Base-by-base conservation (phyloP, 805 yeast genomes). In the Limtongia smithiae region DNA sequence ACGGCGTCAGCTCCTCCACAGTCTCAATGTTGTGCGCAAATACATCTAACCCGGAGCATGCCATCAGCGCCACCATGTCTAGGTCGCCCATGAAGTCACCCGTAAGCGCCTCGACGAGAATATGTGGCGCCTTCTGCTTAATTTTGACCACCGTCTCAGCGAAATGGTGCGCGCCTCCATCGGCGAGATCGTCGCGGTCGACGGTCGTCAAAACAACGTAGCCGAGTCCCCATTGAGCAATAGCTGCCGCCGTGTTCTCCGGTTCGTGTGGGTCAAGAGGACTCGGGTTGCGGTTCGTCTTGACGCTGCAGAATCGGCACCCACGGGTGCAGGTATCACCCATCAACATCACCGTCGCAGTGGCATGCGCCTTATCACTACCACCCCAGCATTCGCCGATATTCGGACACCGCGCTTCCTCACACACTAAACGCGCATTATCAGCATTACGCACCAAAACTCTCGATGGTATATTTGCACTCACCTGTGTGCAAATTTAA, bases 321-420 rank as follows among this genome's bases (percentile, higher is more conserved):
- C 99, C 99, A 70, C 99, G 78, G 1, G 99, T 93, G 70, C 99
- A 93, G 0, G 98, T 93, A 62, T 93, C 99, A 54, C 99, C 99
- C 78, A 93, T 76, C 50, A 93, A 74, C 99, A 93, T 93, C 60
- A 93, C 93, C 1, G 99, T 93, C 4, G 96, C 96, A 6, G 96
- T 88, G 3, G 98, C 97, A 56, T 88, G 91, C 5, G 91, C 80
- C 66, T 90, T 78, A 61, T 77, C 81, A 62, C 82, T 80, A 27
- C 98, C 98, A 48, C 98, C 97, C 99, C 99, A 93, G 69, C 99
- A 93, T 67, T 93, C 99, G 44, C 97, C 96, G 55, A 93, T 93
- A 67, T 93, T 93, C n/a, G 99, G 99, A 70, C 99, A 93, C 64
- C 93, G 83, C 3, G 98, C 98, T 64, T 93, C 98, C 68, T 93